Percentiles rank a stretch among this genome's conserved stretches.
Evolutionary conservation across 2,329 filamentous ascomycete species (phyloP).

Genomic region (Colletotrichum higginsianum): DNA sequence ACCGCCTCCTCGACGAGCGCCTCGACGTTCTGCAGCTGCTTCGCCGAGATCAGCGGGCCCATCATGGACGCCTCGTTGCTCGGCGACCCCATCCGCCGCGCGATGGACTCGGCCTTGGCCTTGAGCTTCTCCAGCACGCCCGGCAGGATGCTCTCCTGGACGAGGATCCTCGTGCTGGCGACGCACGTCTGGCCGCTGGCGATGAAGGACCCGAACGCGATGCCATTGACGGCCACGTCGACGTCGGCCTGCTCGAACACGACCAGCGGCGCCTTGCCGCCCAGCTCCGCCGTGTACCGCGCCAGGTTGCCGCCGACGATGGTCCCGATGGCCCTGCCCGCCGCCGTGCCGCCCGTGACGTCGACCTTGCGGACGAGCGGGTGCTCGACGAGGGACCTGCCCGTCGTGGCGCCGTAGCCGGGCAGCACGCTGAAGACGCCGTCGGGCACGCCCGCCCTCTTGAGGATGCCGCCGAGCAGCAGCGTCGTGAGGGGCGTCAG

Average conservation of each 20-base stretch:
- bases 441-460: conserved; percentile 78
- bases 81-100: conserved; percentile 69
- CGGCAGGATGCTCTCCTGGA: conserved; percentile 77
- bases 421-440: conserved; percentile 77
- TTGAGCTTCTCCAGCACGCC: conserved; percentile 76
- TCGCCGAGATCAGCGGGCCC: conserved; percentile 74
- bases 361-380: conserved; percentile 75
- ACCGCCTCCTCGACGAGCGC: conserved; percentile 76
- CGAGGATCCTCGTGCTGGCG: conserved; percentile 82
- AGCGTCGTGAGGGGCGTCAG: conserved; percentile 75
- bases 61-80: conserved; percentile 72
- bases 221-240: conserved; percentile 77
- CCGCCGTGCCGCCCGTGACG: conserved; percentile 82
- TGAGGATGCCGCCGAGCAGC: conserved; percentile 70
- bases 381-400: conserved; percentile 68
- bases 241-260: conserved; percentile 77
- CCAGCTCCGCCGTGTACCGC: conserved; percentile 79
- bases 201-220: conserved; percentile 72
- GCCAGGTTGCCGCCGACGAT: conserved; percentile 77
- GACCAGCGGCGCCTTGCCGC: conserved; percentile 79
- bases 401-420: conserved; percentile 67
- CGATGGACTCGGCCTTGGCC: conserved; percentile 71
- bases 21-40: conserved; percentile 77
- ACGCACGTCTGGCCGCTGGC: conserved; percentile 73
- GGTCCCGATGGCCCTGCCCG: conserved; percentile 77